Base-by-base conservation (phyloP, 495 filamentous ascomycete species). In the Antarctomyces pellizariae region DNA sequence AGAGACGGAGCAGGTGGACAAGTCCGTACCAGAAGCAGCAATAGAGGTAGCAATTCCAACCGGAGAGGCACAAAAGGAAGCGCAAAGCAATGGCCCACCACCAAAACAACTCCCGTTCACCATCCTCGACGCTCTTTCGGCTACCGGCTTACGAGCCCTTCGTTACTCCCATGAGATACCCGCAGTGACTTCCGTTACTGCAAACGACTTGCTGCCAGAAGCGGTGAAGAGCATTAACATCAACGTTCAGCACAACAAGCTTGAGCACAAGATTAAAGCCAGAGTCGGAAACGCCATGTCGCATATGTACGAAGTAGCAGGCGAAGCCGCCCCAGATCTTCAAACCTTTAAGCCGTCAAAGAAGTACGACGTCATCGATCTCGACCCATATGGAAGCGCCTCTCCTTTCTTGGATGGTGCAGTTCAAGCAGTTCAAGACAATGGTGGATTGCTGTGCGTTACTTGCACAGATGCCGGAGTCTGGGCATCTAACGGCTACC, bases 401-500 rank as follows among this genome's bases (percentile, higher is more conserved):
- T 72, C 70, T 14, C 75, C 82, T 1, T 95, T 95, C 49, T 48
- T 95, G 8, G 86, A 99, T 42, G 71, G 76, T 3, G 79, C 89
- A 2, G 57, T 95, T 1, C 79, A 89, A 40, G 67, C 71, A 0
- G 54, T 93, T 7, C 67, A 64, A 18, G 76, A 90, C 32, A 62
- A 71, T 30, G 82, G 78, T 3, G 86, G 89, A 10, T 56, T 99
- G 8, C 61, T 99, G 4, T 93, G 83, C 46, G 71, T 95, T 11
- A 99, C 86, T 4, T 95, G 86, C 48, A 99, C 86, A 0, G 86
- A 99, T 51, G 76, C 83, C 4, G 77, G 70, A 7, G 75, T 95
- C 8, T 95, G 77, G 62, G 86, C 86, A 0, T 95, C 86, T 0
- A 71, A 70, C 22, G 78, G 83, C 14, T 95, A 92, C 41, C 67